Base-by-base conservation (phyloP, 768 basidiomycete genomes). In the Boletales sp. region DNA sequence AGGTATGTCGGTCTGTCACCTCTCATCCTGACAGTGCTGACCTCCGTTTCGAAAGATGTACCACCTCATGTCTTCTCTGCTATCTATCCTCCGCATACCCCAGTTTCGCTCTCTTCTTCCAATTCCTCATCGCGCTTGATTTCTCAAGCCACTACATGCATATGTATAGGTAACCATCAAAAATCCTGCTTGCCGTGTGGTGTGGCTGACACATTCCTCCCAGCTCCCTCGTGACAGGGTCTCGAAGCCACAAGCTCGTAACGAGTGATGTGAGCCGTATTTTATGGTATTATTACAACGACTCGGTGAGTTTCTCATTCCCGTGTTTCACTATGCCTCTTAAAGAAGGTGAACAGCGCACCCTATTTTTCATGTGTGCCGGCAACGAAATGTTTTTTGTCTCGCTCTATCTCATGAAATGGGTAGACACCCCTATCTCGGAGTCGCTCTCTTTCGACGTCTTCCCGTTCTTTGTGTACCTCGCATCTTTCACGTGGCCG, bases 131-230 rank as follows among this genome's bases (percentile, higher is more conserved):
- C 70, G 83, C 94, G 1, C 82, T 99, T 50, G 96, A 99, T 68
- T 99, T 99, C 67, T 87, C 89, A 60, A 95, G 92, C 58, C 96
- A 98, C 70, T 98, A 98, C 72, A 97, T 98, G 83, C 96, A 98
- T 69, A 99, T 98, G 96, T 96, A 97, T 70, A 96, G 95, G 95
- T 94, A 60, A 58, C 43, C 19, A 17, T 34, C 5, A 3, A 25
- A 11, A 18, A 13, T 8, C 18, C 25, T 30, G 18, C 8, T 19
- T 17, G 11, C 12, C 13, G 9, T 13, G 14, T 33, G 8, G 11
- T 11, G 9, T 31, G 13, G 41, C 51, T 60, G 43, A 67, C 46
- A 1, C 19, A 42, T 28, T n/a, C 40, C 15, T 18, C 35, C 21
- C 50, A 99, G 95, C 62, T 95, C 95, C 31, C 80, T 99, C n/a